A percentile compares a stretch with the other conserved stretches of the same genome.
phyloP scores from a whole-genome alignment of 2,329 filamentous ascomycete species.

The Gaeumannomyces sp. region DNA sequence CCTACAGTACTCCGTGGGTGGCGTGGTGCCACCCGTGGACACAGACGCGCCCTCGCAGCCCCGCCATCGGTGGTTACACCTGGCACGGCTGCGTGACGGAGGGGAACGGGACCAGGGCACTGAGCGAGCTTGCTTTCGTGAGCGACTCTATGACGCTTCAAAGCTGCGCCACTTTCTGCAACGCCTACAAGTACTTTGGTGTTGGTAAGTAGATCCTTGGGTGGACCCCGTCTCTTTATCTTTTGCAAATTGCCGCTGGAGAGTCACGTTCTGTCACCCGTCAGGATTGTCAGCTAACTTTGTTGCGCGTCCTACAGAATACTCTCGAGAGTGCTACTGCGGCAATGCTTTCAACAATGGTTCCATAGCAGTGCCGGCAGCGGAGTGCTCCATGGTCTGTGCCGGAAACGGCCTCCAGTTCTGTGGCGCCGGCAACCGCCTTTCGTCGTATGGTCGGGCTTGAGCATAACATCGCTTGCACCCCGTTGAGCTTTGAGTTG shows the following conservation, averaged over 20 bases:
- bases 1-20: not conserved
- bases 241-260: too few relatives aligned
- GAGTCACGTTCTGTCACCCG: too few relatives aligned
- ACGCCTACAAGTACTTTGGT: conserved; percentile 38
- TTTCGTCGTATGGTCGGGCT: conserved; percentile 11
- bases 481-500: not conserved
- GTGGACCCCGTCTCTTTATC: conserved; percentile 13
- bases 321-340: conserved; percentile 12
- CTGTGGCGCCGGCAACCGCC: conserved; percentile 14
- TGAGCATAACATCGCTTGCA: not conserved
- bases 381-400: conserved; percentile 14
- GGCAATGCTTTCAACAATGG: not conserved
- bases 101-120: conserved; percentile 44
- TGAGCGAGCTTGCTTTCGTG: conserved; percentile 42
- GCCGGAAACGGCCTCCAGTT: conserved; percentile 13
- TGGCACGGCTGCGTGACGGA: conserved; percentile 54
- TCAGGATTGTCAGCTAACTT: not conserved
- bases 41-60: conserved; percentile 32
- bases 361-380: conserved; percentile 7
- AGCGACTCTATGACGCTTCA: conserved; percentile 39
- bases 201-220: conserved; percentile 26
- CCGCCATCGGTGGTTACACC: conserved; percentile 29
- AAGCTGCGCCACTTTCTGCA: conserved; percentile 42
- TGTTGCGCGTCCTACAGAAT: not conserved
- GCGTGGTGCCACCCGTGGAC: not conserved